Evolutionary conservation across 1,284 basidiomycete genomes (phyloP), one percentile per base, ranked within the genome.

Genomic region (Naganishia sp.): DNA sequence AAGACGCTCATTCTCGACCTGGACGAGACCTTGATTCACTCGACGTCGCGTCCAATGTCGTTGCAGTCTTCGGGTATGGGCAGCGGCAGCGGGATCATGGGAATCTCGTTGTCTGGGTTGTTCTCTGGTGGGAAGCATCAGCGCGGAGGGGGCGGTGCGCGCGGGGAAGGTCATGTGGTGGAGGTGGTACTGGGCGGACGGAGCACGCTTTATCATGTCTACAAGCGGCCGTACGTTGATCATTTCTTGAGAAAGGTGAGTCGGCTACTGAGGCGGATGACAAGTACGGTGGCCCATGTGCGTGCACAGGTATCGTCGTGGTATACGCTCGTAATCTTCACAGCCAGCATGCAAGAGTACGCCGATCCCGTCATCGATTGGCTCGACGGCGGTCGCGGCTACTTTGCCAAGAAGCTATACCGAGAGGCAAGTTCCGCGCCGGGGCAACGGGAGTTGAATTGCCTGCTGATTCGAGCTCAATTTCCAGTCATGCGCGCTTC

Each of bases 291-390:
- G 1, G 28, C 9, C 9, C 35, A 10, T 52, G 21, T 3, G 35
- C 13, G 15, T 39, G n/a, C 54, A 18, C 75, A 96, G 93, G 96
- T 98, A 51, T 94, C 95, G 28, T 85, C 88, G 47, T 99, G 95
- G 95, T 99, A 99, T 81, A 97, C 94, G 1, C 87, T 99, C 63
- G 94, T 99, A 64, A 92, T 99, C 70, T 99, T 95, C 80, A 99
- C 95, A 21, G 96, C 95, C 1, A 97, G 94, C 6, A 93, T 99
- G 88, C 90, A 94, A 75, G 95, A 99, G 79, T 99, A 99, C 78
- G 95, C 95, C 66, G 95, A 99, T 81, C 95, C 96, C 0, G 95
- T 99, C 32, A 99, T 99, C 72, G 96, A 99, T 81, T 99, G 96
- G 95, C 82, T 99, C 67, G 95, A 99, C 76, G 92, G 90, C 67